Base-by-base conservation (phyloP, 768 basidiomycete genomes). In the Phlebiopsis flavidoalba region DNA sequence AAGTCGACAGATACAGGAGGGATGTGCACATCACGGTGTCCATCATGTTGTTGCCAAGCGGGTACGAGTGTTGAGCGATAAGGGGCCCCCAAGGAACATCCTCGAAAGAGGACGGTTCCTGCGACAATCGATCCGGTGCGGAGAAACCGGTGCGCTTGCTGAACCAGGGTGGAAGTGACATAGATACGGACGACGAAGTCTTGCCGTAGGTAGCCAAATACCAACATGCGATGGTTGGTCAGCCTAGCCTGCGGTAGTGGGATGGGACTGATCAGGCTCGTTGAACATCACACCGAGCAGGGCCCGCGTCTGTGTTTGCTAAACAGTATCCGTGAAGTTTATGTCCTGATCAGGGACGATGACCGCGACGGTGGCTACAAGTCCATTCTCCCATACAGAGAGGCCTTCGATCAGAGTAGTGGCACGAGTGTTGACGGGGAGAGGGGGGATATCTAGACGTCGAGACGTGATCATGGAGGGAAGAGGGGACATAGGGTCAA, bases 221-320 rank as follows among this genome's bases (percentile, higher is more conserved):
- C 60, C 33, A 74, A 64, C 15, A 79, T 63, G 43, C 69, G 71
- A 11, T 68, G 64, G 3, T 66, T 63, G 53, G 66, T 70, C 37
- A 79, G 58, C 48, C 70, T 69, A 43, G 77, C 69, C 50, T 72
- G 73, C 7, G 77, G 49, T 58, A 72, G 69, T 21, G 70, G 66
- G 24, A 77, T 69, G 21, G n/a, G 67, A 63, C 75, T 77, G 57
- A 11, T 61, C 54, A 40, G 64, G 63, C 17, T 36, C 17, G 8
- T 63, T 63, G 35, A 66, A 60, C 12, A 71, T 65, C 70, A n/a
- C 70, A 71, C 46, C 60, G 61, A 17, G 62, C 60, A 10, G 49
- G 35, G 5, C 67, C 66, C 0, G 60, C 57, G 14, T 63, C 62
- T 3, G 63, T 63, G 36, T 68, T 35, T 4, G 65, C 58, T 17